Evolutionary conservation across 2,329 filamentous ascomycete species (phyloP), one percentile per base, ranked within the genome.

Genomic region (Didymella pomorum): DNA sequence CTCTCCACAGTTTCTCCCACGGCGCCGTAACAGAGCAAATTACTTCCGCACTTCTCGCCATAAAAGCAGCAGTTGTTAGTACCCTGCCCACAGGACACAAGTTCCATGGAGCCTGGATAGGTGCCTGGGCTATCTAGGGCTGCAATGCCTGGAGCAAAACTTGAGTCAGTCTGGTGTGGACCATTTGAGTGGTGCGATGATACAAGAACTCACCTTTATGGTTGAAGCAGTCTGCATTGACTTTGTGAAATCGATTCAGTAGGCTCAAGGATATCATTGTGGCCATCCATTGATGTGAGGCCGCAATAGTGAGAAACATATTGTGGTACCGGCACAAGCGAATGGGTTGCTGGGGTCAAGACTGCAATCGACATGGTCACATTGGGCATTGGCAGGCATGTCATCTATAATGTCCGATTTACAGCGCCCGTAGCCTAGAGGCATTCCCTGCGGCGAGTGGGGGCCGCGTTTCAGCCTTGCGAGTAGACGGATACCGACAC

Each of bases 41-140:
- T 52, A 20, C 37, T 43, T 16, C 37, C 48, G 16, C 48, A 52
- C 12, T 12, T n/a, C 37, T 11, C 4, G 4, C 8, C 42, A n/a
- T n/a, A n/a, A n/a, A n/a, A n/a, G 26, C 48, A 52, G 12, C 48
- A 52, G 9, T 33, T 43, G 26, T 28, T 45, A 23, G 28, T 52
- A 2, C 16, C 37, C 26, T 26, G 12, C 1, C 48, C 48, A 18
- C 48, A 52, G 7, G 37, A 23, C 12, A 52, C 7, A 11, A 52
- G 18, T 20, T 43, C 39, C 1, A 11, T 26, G 3, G 12, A 20
- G n/a, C 26, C 37, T 21, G 26, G 2, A 23, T 33, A 18, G 6
- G 23, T 45, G 8, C 1, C 10, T 12, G 37, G 37, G 20, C 18
- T 39, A 3, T 21, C 9, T 7, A 39, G 20, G 12, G 37, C 37